Conservation (phyloP, 768 basidiomycete species). For the Tylopilus plumbeoviolaceoides region DNA sequence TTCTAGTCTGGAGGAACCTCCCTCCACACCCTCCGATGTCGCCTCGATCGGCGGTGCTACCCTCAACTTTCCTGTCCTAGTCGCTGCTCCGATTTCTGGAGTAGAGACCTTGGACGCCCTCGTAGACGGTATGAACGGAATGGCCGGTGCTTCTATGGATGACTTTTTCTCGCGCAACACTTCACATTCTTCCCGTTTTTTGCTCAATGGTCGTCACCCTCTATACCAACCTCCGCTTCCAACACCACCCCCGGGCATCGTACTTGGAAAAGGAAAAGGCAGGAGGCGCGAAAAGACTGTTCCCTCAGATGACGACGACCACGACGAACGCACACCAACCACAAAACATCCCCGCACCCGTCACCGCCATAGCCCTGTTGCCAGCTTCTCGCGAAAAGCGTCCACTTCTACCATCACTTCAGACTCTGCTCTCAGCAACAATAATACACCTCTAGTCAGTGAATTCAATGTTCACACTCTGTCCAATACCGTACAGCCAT, state of each 20-base stretch:
- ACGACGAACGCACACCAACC: slow-evolving; percentile 8
- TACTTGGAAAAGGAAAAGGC: slow-evolving; percentile 51
- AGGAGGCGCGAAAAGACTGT: slow-evolving; percentile 20
- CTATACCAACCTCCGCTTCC: slow-evolving; percentile 82
- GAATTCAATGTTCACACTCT: slow-evolving; percentile 10
- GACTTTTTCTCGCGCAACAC: slow-evolving; percentile 44
- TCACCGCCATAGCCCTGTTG: slow-evolving; percentile 18
- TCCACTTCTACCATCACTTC: slow-evolving; percentile 31
- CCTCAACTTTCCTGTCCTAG: slow-evolving; percentile 58
- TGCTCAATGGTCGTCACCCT: slow-evolving; percentile 62
- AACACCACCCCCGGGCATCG: slow-evolving; percentile 75
- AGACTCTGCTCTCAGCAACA: slow-evolving; percentile 19
- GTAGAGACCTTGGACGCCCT: slow-evolving; percentile 87
- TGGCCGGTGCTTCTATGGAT: slow-evolving; percentile 66
- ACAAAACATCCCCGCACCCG: slow-evolving; percentile 18
- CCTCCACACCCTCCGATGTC: slow-evolving; percentile 61
- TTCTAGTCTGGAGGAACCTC: slow-evolving; percentile 71
- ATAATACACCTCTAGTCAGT: slow-evolving; percentile 6
- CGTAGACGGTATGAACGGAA: slow-evolving; percentile 88
- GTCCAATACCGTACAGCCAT: slow-evolving; percentile 16
- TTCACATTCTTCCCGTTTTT: slow-evolving; percentile 50
- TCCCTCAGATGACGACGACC: slow-evolving; percentile 54
- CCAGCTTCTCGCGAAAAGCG: slow-evolving; percentile 22
- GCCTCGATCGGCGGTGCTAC: slow-evolving; percentile 22
- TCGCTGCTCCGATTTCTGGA: slow-evolving; percentile 72